Conservation (phyloP, 345 rosid species). For the Turnera subulata region DNA sequence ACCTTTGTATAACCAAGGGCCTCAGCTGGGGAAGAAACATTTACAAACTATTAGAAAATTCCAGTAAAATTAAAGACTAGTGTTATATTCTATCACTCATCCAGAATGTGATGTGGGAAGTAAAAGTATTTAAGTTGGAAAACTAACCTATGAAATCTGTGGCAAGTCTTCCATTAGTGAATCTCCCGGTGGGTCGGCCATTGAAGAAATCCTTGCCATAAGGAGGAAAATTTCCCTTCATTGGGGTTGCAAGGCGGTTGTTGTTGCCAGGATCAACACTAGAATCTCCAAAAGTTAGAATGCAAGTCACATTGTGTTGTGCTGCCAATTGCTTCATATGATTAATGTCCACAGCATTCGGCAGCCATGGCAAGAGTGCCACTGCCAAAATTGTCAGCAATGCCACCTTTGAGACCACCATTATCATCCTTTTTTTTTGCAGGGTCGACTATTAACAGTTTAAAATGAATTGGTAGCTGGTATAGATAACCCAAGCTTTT, state of each 20-base stretch:
- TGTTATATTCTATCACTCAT: too few species aligned
- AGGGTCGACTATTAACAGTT: too few species aligned
- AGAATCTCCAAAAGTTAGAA: conserved; percentile 82
- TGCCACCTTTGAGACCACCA: not conserved
- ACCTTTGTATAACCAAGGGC: conserved; percentile 52
- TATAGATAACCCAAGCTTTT: too few species aligned
- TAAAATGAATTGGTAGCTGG: too few species aligned
- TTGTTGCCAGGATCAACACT: conserved; percentile 84
- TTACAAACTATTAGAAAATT: not conserved
- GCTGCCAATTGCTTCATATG: conserved; percentile 37
- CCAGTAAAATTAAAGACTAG: too few species aligned
- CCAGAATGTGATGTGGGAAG: too few species aligned
- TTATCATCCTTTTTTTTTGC: too few species aligned
- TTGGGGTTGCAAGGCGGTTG: conserved; percentile 41
- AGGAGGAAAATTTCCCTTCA: conserved; percentile 63
- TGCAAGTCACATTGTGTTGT: conserved; percentile 48
- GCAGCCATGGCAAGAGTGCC: conserved; percentile 10
- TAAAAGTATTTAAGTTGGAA: too few species aligned
- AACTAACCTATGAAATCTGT: conserved; percentile 59
- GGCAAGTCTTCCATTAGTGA: conserved; percentile 64
- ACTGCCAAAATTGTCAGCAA: conserved; percentile 15
- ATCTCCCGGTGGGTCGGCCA: conserved; percentile 63
- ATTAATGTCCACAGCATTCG: conserved; percentile 28
- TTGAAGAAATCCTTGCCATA: conserved; percentile 60
- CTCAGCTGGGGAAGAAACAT: conserved; percentile 42